Base-by-base conservation (phyloP, 2,329 filamentous ascomycete genomes). In the Aureobasidium zeae region DNA sequence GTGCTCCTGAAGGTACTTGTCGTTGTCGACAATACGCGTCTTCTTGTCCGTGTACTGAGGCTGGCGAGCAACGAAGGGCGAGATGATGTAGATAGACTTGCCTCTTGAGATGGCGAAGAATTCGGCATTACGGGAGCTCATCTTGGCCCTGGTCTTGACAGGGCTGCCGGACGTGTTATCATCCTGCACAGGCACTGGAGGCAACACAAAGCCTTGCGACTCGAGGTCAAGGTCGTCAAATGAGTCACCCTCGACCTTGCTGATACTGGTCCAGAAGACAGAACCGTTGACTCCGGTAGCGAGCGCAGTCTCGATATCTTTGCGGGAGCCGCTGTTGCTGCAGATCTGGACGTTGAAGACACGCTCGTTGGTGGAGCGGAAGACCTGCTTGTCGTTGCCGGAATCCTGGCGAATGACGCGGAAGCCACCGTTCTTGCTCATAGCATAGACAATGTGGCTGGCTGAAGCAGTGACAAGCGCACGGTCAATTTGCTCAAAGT, bases 401-500 rank as follows among this genome's bases (percentile, higher is more conserved):
- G 94, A 87, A 53, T 94, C 86, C 65, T 98, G 91, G 50, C 86
- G 79, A 58, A 98, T 95, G 46, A 98, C 83, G 45, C 89, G 81
- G 55, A 98, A 77, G 35, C 91, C 91, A 38, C 87, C 87, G 52
- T 87, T 86, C 69, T 94, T 95, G 29, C 19, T 85, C 70, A 94
- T 85, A 31, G 86, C 87, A 57, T 96, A 98, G 5, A 86, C 81
- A 63, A 98, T 96, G 66, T 91, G 94, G 48, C 82, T 83, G 57
- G 86, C 81, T 19, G 86, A 89, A 13, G 89, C 88, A 4, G 88
- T 83, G 37, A 89, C 89, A 22, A 98, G 74, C 50, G 88, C 93
- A 52, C 93, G 84, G 59, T 98, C 91, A 49, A 95, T 81, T 66
- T 96, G 91, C 58, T 98, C 91, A 56, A 96, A 96, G 4, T 94